Percentiles rank a stretch among this genome's conserved stretches.
These are phyloP conservation scores for Fusarium drepaniforme DNA, from an alignment of 2,329 filamentous ascomycete genomes.

Conservation along the genomic window DNA sequence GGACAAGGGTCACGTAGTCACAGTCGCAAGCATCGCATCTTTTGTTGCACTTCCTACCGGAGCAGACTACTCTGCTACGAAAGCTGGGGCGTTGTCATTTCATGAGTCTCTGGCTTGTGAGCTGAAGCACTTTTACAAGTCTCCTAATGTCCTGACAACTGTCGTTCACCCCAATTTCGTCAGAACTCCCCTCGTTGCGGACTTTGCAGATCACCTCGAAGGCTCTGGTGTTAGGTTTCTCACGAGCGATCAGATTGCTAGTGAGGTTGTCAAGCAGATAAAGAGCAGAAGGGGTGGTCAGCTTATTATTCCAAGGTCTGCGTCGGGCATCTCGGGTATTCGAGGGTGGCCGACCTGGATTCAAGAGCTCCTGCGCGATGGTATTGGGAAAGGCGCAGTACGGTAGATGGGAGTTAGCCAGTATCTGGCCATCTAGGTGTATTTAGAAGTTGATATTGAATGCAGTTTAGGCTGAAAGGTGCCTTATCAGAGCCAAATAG, in stretches of 20 bases:
- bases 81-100: slow-evolving; percentile 74
- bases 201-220: slow-evolving; percentile 45
- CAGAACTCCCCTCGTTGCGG: slow-evolving; percentile 58
- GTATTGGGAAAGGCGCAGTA: slow-evolving; percentile 30
- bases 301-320: slow-evolving; percentile 55
- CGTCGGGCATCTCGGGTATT: slow-evolving; percentile 45
- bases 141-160: slow-evolving; percentile 72
- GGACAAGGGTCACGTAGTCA: slow-evolving; percentile 80
- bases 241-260: slow-evolving; percentile 53
- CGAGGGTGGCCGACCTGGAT: slow-evolving; percentile 57
- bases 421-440: not conserved
- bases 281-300: slow-evolving; percentile 58
- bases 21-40: slow-evolving; percentile 74
- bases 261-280: slow-evolving; percentile 59
- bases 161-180: slow-evolving; percentile 70
- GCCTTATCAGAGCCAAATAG: not conserved
- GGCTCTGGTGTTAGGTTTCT: slow-evolving; percentile 46
- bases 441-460: not conserved
- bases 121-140: slow-evolving; percentile 69
- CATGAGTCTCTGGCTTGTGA: slow-evolving; percentile 73
- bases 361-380: slow-evolving; percentile 49
- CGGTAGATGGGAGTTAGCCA: not conserved
- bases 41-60: slow-evolving; percentile 70
- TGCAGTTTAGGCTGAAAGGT: not conserved
- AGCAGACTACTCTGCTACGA: slow-evolving; percentile 75